Percentiles rank a stretch among this genome's conserved stretches.
Conservation (phyloP, 768 basidiomycete genomes). For the Nidula microcarpa region DNA sequence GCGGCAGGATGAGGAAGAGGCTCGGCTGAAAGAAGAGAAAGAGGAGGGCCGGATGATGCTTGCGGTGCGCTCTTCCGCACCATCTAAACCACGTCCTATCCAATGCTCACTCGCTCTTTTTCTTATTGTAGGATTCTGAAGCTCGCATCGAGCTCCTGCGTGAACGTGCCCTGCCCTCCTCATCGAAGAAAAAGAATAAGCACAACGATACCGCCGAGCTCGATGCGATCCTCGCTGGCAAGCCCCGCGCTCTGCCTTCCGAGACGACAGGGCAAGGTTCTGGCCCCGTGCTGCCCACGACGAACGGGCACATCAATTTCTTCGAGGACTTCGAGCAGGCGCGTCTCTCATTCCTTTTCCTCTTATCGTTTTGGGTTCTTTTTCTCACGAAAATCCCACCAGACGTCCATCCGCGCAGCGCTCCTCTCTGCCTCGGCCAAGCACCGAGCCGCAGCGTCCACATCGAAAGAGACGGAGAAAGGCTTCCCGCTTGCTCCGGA, state of each 20-base stretch:
- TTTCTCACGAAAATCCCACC: conserved; percentile 34
- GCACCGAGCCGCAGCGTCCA: background rate
- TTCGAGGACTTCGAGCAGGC: conserved; percentile 83
- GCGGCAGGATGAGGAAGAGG: conserved; percentile 79
- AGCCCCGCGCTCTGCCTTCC: background rate
- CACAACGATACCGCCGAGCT: conserved; percentile 31
- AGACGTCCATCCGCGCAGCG: background rate
- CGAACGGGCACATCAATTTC: conserved; percentile 75
- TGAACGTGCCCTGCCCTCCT: conserved; percentile 48
- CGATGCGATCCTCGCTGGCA: background rate
- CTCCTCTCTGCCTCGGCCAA: background rate
- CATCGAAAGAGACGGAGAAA: conserved; percentile 50
- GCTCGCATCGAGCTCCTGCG: conserved; percentile 67
- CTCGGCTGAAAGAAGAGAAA: conserved; percentile 56
- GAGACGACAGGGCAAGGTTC: background rate
- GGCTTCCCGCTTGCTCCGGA: conserved; percentile 74
- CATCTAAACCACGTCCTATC: background rate
- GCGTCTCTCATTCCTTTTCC: conserved; percentile 7
- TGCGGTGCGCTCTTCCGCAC: conserved; percentile 47
- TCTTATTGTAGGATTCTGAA: conserved; percentile 63
- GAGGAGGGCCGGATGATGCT: conserved; percentile 72
- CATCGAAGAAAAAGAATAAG: conserved; percentile 29
- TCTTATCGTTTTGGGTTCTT: background rate
- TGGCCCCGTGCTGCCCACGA: conserved; percentile 29
- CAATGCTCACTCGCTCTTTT: conserved; percentile 6